Conservation (phyloP, 768 basidiomycete genomes). For the Amanita rimosa region DNA sequence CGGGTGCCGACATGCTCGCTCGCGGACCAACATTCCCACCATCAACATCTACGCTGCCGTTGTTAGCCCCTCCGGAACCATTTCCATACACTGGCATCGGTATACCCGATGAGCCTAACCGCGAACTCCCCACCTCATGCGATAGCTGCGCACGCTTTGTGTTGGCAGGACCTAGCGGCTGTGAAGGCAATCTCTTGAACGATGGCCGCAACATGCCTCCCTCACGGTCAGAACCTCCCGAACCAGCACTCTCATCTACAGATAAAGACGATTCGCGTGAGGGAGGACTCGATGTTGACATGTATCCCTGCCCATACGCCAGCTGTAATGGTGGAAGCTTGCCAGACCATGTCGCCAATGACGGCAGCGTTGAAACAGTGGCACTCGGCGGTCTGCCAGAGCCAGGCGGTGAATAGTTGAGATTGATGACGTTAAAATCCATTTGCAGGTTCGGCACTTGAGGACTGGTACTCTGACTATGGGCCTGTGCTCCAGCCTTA, state of each 20-base stretch:
- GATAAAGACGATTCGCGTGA: conserved; percentile 22
- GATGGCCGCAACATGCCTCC: conserved; percentile 34
- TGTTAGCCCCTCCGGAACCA: not conserved
- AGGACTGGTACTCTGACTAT: not conserved
- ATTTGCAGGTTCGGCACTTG: conserved; percentile 5
- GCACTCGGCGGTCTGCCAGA: conserved; percentile 16
- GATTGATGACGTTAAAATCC: conserved; percentile 3
- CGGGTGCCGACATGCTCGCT: not conserved
- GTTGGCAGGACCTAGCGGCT: conserved; percentile 53
- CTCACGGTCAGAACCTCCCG: conserved; percentile 15
- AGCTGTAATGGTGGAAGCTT: conserved; percentile 12
- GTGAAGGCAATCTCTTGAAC: conserved; percentile 66
- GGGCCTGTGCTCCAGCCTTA: conserved; percentile 2
- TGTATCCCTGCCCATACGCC: conserved; percentile 15
- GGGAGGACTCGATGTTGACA: conserved; percentile 11
- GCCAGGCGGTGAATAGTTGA: conserved; percentile 8
- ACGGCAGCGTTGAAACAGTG: conserved; percentile 21
- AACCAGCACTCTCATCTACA: conserved; percentile 19
- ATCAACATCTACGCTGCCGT: not conserved
- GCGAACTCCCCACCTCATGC: conserved; percentile 16
- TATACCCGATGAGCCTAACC: not conserved
- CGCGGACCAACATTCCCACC: not conserved
- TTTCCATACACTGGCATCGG: not conserved
- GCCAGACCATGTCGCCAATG: conserved; percentile 31
- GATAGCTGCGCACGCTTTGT: conserved; percentile 41